Conservation (phyloP, 306 rosid genomes). For the Gastrolobium villosum region DNA sequence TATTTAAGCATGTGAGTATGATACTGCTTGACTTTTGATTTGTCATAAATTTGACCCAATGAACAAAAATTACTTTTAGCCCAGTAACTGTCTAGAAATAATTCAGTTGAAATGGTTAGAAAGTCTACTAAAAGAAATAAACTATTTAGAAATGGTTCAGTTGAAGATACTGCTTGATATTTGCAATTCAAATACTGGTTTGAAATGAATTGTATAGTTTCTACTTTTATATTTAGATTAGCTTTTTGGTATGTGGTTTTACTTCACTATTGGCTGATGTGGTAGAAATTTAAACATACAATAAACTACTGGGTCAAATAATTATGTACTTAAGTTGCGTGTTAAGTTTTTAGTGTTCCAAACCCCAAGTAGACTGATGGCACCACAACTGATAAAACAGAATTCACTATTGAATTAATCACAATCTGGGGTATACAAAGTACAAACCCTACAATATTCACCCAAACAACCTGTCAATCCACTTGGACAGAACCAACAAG, state of each 20-base stretch:
- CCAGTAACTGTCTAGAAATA: background rate
- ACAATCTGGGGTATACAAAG: no score
- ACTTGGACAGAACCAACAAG: no score
- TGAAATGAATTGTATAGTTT: conserved; percentile 16
- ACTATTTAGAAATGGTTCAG: conserved; percentile 15
- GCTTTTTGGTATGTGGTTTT: conserved; percentile 27
- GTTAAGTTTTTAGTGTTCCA: background rate
- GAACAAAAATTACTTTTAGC: conserved; percentile 12
- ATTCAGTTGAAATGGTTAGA: conserved; percentile 17
- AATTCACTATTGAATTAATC: no score
- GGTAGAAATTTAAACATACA: background rate
- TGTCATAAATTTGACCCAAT: background rate
- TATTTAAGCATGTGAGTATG: conserved; percentile 89
- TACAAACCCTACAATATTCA: no score
- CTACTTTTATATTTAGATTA: conserved; percentile 32
- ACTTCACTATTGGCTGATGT: conserved; percentile 31
- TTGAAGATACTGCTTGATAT: conserved; percentile 29
- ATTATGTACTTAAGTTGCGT: background rate
- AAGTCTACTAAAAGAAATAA: conserved; percentile 13
- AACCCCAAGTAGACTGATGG: no score
- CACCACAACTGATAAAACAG: no score
- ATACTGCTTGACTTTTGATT: conserved; percentile 46
- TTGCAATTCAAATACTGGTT: conserved; percentile 35
- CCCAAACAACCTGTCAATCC: no score
- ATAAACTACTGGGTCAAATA: background rate